Conservation (phyloP, 1,284 basidiomycete genomes). For the Microbotryum scabiosae region DNA sequence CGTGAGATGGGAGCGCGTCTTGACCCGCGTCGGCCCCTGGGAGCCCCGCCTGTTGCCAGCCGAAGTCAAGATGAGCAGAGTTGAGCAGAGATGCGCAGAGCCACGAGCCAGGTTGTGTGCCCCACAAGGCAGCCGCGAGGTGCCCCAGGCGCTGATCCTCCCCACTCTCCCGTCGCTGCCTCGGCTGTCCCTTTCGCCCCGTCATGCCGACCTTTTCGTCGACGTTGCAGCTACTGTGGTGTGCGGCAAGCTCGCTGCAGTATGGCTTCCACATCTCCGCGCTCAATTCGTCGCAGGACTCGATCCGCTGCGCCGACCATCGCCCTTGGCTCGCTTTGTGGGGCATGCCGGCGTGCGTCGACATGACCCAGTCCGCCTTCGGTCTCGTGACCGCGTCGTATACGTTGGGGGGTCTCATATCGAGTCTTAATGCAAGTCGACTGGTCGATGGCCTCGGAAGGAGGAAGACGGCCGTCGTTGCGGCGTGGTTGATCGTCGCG, state of each 20-base stretch:
- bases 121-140: too few relatives aligned
- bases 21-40: too few relatives aligned
- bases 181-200: too few relatives aligned
- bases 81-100: too few relatives aligned
- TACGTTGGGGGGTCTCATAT: conserved; percentile 40
- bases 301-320: conserved; percentile 14
- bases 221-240: too few relatives aligned
- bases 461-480: conserved; percentile 15
- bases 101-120: too few relatives aligned
- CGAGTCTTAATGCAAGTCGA: conserved; percentile 32
- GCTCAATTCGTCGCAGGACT: conserved; percentile 26
- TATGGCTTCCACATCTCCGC: conserved; percentile 34
- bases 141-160: too few relatives aligned
- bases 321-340: not conserved
- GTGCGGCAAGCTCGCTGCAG: conserved; percentile 9
- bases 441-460: conserved; percentile 29
- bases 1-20: too few relatives aligned
- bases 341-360: conserved; percentile 20
- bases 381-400: conserved; percentile 38
- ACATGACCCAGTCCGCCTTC: conserved; percentile 4
- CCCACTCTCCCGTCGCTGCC: too few relatives aligned
- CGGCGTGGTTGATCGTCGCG: conserved; percentile 8
- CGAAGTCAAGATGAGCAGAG: too few relatives aligned
- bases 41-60: too few relatives aligned
- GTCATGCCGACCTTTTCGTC: too few relatives aligned